Percentiles rank a stretch among this genome's conserved stretches.
Evolutionary conservation across 2,329 filamentous ascomycete genomes (phyloP).

Genomic region (Ambrosiella beaveri): DNA sequence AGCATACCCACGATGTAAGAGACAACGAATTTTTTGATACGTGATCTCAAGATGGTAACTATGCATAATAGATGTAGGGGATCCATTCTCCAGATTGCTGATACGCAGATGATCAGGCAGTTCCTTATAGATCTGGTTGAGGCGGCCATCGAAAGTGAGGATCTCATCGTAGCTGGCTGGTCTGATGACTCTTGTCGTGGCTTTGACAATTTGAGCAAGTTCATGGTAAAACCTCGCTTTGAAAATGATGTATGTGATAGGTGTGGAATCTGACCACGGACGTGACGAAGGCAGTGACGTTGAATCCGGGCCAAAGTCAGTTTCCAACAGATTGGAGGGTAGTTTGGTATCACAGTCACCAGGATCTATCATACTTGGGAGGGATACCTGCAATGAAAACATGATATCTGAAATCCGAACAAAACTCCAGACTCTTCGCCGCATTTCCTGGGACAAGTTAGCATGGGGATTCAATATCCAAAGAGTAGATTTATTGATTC

Average conservation of each 20-base stretch:
- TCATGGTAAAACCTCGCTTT: slow-evolving; percentile 52
- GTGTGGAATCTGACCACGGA: slow-evolving; percentile 53
- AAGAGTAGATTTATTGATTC: not conserved
- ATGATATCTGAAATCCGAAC: slow-evolving; percentile 58
- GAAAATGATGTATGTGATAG: slow-evolving; percentile 61
- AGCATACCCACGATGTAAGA: slow-evolving; percentile 78
- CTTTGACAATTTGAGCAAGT: slow-evolving; percentile 55
- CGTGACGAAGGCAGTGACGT: slow-evolving; percentile 50
- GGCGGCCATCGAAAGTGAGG: slow-evolving; percentile 40
- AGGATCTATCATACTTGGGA: slow-evolving; percentile 52
- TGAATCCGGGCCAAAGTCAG: slow-evolving; percentile 56
- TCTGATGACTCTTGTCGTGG: slow-evolving; percentile 37
- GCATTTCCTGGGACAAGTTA: slow-evolving; percentile 41
- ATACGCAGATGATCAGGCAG: slow-evolving; percentile 54
- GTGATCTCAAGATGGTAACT: slow-evolving; percentile 71
- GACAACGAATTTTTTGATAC: slow-evolving; percentile 74
- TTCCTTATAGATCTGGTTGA: slow-evolving; percentile 44
- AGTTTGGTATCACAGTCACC: slow-evolving; percentile 59
- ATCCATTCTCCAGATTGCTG: slow-evolving; percentile 52
- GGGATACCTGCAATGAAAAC: slow-evolving; percentile 57
- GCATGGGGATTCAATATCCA: not conserved
- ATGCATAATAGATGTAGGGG: slow-evolving; percentile 71
- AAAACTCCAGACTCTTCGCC: slow-evolving; percentile 49
- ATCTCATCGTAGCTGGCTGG: slow-evolving; percentile 46
- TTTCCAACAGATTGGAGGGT: slow-evolving; percentile 64